Evolutionary conservation across 2,329 filamentous ascomycete genomes (phyloP).

Genomic region (Fusarium nanum): DNA sequence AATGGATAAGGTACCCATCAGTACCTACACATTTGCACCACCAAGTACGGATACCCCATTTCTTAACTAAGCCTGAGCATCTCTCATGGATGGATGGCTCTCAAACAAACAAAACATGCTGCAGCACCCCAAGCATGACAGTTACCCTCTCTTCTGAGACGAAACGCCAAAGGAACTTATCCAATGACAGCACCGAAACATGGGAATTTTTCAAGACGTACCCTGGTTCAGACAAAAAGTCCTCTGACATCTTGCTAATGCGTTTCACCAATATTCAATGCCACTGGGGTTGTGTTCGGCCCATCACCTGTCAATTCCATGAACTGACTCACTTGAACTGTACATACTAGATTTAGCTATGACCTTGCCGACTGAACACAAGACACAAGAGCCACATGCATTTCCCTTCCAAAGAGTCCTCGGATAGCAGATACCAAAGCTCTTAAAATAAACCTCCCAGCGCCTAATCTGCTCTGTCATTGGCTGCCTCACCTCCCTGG

Average conservation of each 20-base stretch:
- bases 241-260: conserved; percentile 14
- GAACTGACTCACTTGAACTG: not conserved
- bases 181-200: conserved; percentile 30
- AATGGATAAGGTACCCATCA: not conserved
- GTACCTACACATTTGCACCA: not conserved
- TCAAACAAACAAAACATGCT: conserved; percentile 28
- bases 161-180: conserved; percentile 12
- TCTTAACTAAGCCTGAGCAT: not conserved
- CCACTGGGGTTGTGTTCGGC: not conserved
- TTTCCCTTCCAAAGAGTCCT: not conserved
- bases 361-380: conserved; percentile 6
- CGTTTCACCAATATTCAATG: conserved; percentile 16
- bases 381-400: not conserved
- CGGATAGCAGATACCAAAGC: not conserved
- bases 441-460: conserved; percentile 39
- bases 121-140: not conserved
- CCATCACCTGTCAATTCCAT: not conserved
- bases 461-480: conserved; percentile 48
- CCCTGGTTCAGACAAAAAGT: conserved; percentile 26
- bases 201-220: not conserved
- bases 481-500: conserved; percentile 39
- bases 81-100: not conserved
- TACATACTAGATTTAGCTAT: not conserved
- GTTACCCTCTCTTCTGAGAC: conserved; percentile 19
- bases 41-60: not conserved